phyloP scores from a whole-genome alignment of 2,329 filamentous ascomycete genomes.

The Cylindrodendrum hubeiense region DNA sequence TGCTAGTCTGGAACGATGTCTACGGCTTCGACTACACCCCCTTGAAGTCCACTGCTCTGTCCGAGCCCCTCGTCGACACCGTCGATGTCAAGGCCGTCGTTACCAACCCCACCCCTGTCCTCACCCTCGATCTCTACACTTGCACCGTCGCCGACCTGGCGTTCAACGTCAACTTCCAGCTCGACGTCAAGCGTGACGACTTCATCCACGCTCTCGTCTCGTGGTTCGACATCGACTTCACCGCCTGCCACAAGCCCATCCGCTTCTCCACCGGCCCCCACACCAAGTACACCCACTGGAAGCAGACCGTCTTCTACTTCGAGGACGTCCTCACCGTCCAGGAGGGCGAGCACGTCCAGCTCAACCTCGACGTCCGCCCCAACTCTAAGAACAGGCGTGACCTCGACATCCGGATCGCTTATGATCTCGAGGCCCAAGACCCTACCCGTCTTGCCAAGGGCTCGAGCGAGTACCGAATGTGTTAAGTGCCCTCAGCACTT shows the following conservation, averaged over 20 bases:
- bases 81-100: slow-evolving; percentile 98
- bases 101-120: slow-evolving; percentile 86
- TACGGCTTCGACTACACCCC: slow-evolving; percentile 98
- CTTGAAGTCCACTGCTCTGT: slow-evolving; percentile 92
- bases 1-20: slow-evolving; percentile 96
- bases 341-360: slow-evolving; percentile 82
- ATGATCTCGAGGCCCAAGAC: slow-evolving; percentile 84
- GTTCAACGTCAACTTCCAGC: slow-evolving; percentile 83
- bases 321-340: slow-evolving; percentile 93
- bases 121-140: slow-evolving; percentile 94
- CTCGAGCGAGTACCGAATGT: slow-evolving; percentile 84
- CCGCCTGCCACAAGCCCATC: slow-evolving; percentile 97
- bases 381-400: slow-evolving; percentile 96
- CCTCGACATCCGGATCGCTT: slow-evolving; percentile 89
- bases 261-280: slow-evolving; percentile 97
- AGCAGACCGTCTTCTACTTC: slow-evolving; percentile 99
- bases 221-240: slow-evolving; percentile 99
- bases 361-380: slow-evolving; percentile 83
- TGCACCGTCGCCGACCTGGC: slow-evolving; percentile 86
- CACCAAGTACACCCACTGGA: slow-evolving; percentile 99
- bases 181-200: slow-evolving; percentile 86
- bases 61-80: slow-evolving; percentile 96
- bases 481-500: slow-evolving; percentile 55
- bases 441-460: slow-evolving; percentile 76
- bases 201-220: slow-evolving; percentile 96